Percentiles rank a stretch among this genome's conserved stretches.
phyloP scores from a whole-genome alignment of 768 basidiomycete species.

The Lenzites betulinus region DNA sequence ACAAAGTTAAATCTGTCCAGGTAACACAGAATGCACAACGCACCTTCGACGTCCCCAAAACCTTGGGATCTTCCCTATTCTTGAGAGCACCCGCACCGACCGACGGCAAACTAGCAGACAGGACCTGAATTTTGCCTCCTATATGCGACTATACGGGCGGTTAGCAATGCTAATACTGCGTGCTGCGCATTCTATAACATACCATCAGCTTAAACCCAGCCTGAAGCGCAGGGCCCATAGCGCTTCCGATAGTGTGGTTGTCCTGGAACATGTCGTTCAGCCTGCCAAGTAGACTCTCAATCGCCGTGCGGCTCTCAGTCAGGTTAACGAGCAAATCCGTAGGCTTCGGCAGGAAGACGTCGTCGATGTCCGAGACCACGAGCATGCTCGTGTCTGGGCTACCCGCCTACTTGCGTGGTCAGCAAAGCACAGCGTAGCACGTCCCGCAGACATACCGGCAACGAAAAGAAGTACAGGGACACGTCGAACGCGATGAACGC shows the following conservation, averaged over 20 bases:
- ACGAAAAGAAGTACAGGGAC: slow-evolving; percentile 95
- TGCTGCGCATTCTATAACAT: slow-evolving; percentile 19
- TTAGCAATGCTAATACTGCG: background rate
- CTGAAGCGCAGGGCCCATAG: slow-evolving; percentile 91
- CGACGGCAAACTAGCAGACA: slow-evolving; percentile 85
- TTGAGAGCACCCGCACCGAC: slow-evolving; percentile 90
- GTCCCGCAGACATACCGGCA: slow-evolving; percentile 56
- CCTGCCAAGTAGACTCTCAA: slow-evolving; percentile 80
- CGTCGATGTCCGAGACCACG: slow-evolving; percentile 95
- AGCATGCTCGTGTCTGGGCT: slow-evolving; percentile 87
- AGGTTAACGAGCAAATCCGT: slow-evolving; percentile 96
- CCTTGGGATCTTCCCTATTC: slow-evolving; percentile 94
- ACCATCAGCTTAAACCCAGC: slow-evolving; percentile 97
- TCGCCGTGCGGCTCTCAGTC: slow-evolving; percentile 73
- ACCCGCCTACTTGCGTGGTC: slow-evolving; percentile 49
- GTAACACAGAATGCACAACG: background rate
- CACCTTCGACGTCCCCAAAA: slow-evolving; percentile 93
- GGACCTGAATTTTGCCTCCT: slow-evolving; percentile 90
- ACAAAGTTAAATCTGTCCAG: background rate
- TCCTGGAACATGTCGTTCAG: slow-evolving; percentile 98
- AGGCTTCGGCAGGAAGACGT: slow-evolving; percentile 97
- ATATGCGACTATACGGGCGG: slow-evolving; percentile 65
- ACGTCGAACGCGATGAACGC: slow-evolving; percentile 91
- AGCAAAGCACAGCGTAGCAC: background rate
- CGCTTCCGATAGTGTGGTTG: slow-evolving; percentile 90